A percentile compares a stretch with the other conserved stretches of the same genome.
Evolutionary conservation across 179 eudicot genomes (phyloP).

Genomic region (Carnegiea gigantea): DNA sequence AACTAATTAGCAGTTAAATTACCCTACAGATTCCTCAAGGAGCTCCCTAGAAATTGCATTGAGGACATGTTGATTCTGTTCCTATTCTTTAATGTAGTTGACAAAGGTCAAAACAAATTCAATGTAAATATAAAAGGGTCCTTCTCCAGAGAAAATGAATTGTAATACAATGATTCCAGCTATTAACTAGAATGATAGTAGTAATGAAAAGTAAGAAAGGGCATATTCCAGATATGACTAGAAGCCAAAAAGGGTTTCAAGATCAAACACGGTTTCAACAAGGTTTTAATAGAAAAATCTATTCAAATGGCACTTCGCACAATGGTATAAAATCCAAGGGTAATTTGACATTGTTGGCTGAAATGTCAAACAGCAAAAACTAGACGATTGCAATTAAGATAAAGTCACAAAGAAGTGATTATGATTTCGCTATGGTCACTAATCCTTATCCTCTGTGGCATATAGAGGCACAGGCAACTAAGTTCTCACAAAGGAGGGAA

Average conservation of each 20-base stretch:
- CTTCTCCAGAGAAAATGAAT: not conserved
- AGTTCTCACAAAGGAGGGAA: too few relatives aligned
- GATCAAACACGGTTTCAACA: not conserved
- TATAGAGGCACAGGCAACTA: too few relatives aligned
- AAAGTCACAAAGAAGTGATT: not conserved
- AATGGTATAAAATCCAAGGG: not conserved
- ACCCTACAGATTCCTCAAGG: too few relatives aligned
- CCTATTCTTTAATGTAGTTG: too few relatives aligned
- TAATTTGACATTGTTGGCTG: not conserved
- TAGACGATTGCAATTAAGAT: not conserved
- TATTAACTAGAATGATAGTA: not conserved
- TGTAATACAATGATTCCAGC: not conserved
- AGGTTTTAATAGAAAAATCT: not conserved
- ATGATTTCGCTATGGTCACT: too few relatives aligned
- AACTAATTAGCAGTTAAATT: too few relatives aligned
- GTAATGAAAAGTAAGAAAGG: not conserved
- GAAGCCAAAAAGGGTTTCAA: not conserved
- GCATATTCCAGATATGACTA: not conserved
- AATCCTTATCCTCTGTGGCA: too few relatives aligned
- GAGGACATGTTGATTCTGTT: too few relatives aligned
- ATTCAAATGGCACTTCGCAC: constrained; percentile 1
- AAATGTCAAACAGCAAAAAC: not conserved
- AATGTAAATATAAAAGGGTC: too few relatives aligned
- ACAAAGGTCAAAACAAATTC: too few relatives aligned
- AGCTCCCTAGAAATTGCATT: too few relatives aligned